Evolutionary conservation across 2,329 filamentous ascomycete species (phyloP).

Genomic region (Venturia aucupariae): DNA sequence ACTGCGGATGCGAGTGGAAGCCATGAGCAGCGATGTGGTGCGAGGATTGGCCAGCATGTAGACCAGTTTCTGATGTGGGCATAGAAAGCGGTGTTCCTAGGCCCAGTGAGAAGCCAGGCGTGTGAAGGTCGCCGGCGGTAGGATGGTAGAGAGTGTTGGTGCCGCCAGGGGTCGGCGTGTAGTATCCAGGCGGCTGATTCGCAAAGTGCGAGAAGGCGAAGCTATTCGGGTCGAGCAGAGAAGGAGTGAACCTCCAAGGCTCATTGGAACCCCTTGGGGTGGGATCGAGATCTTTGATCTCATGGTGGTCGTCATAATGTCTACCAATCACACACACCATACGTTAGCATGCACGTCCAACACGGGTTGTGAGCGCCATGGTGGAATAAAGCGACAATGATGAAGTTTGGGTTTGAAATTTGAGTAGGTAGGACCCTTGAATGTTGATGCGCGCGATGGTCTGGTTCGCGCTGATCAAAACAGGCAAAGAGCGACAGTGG

Average conservation of each 20-base stretch:
- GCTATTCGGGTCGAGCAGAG: conserved; percentile 75
- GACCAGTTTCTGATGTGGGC: conserved; percentile 57
- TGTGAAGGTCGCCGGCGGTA: conserved; percentile 80
- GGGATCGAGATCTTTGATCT: conserved; percentile 68
- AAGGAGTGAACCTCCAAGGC: conserved; percentile 80
- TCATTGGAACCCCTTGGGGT: conserved; percentile 74
- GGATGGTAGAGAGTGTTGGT: conserved; percentile 72
- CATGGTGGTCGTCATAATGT: conserved; percentile 36
- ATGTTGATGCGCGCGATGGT: background rate
- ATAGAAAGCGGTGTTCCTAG: conserved; percentile 77
- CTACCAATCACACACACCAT: conserved; percentile 25
- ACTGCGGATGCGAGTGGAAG: conserved; percentile 44
- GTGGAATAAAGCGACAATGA: no score
- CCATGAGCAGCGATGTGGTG: conserved; percentile 56
- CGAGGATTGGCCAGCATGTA: conserved; percentile 50
- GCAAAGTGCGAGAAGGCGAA: conserved; percentile 72
- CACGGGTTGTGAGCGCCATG: no score
- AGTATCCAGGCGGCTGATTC: conserved; percentile 73
- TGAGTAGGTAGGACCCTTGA: conserved; percentile 2
- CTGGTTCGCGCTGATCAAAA: conserved; percentile 4
- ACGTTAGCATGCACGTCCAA: background rate
- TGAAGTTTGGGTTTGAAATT: no score
- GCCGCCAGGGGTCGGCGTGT: conserved; percentile 77
- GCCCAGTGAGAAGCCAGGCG: conserved; percentile 63
- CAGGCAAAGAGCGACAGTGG: conserved; percentile 12